Percentiles rank a stretch among this genome's conserved stretches.
Conservation (phyloP, 495 filamentous ascomycete species). For the Cairneyella variabilis region DNA sequence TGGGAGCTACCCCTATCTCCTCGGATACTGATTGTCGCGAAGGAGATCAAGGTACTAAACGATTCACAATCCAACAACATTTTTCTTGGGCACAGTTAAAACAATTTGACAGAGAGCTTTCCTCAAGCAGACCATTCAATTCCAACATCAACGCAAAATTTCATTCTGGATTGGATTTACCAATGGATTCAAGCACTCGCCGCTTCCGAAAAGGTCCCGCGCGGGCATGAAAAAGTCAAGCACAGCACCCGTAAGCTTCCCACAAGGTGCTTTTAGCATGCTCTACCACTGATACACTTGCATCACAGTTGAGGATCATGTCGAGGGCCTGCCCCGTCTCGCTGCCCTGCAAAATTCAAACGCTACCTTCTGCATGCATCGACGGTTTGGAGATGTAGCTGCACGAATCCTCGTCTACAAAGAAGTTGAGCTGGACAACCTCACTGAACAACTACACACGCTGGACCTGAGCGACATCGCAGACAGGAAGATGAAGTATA, state of each 20-base stretch:
- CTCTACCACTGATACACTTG: not conserved
- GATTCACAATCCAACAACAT: not conserved
- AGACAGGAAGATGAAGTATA: not conserved
- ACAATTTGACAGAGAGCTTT: not conserved
- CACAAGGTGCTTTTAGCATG: too few relatives aligned
- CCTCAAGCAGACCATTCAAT: not conserved
- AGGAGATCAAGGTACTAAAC: constrained; percentile 1
- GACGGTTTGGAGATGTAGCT: constrained; percentile 30
- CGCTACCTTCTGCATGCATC: constrained; percentile 30
- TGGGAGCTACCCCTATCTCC: not conserved
- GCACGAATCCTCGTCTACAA: constrained; percentile 31
- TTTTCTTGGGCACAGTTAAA: not conserved
- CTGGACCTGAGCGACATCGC: not conserved
- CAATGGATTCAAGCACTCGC: not conserved
- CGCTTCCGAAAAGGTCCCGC: not conserved
- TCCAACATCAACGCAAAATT: not conserved
- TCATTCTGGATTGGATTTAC: not conserved
- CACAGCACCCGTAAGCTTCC: not conserved
- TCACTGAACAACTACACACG: constrained; percentile 23
- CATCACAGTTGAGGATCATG: constrained; percentile 29
- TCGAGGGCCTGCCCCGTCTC: constrained; percentile 31
- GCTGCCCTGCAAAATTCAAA: constrained; percentile 32
- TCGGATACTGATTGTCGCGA: not conserved
- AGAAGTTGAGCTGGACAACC: constrained; percentile 29
- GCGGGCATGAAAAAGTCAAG: not conserved